Evolutionary conservation across 2,329 filamentous ascomycete species (phyloP), one percentile per base, ranked within the genome.

Genomic region (Beauveria caledonica): DNA sequence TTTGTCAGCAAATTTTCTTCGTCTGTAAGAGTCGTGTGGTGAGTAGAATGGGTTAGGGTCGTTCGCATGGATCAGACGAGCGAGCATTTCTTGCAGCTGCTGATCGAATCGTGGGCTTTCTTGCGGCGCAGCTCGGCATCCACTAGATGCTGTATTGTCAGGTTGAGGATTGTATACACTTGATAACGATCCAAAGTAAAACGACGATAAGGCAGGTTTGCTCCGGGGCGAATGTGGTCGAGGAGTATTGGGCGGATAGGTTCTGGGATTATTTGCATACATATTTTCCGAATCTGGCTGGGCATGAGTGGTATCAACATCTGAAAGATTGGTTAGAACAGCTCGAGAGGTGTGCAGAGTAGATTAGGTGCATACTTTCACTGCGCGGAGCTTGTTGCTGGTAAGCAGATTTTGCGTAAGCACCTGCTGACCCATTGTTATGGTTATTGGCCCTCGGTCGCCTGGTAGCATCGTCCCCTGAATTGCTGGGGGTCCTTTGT

Each of bases 401-500:
- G 36, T 27, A 46, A 27, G 50, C 45, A 5, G 56, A 19, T n/a
- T 56, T 62, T 9, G 60, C 49, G 27, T 58, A 62, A 17, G 55
- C 60, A 21, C 55, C 55, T 3, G 60, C 50, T 13, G 50, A 36
- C 45, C 56, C 50, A 40, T 21, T 44, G 21, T 54, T 33, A 9
- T 23, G 9, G 42, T 49, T 27, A 3, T 54, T 44, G 21, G 15
- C 19, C 4, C 42, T 42, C 42, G 50, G 33, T 36, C 21, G 50
- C 15, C 40, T 15, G 21, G 17, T 10, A 19, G 25, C 33, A n/a
- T 60, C 58, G 13, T 61, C 45, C 5, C 19, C 59, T 8, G 70
- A 64, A 36, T 76, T 73, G 68, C 78, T 82, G 62, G 74, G 76
- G 5, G 78, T 72, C n/a, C 79, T 73, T 52, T 72, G 60, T 10